Percentiles rank a stretch among this genome's conserved stretches.
phyloP scores from a whole-genome alignment of 106 monocot species.

The Dioscorea dumetorum region DNA sequence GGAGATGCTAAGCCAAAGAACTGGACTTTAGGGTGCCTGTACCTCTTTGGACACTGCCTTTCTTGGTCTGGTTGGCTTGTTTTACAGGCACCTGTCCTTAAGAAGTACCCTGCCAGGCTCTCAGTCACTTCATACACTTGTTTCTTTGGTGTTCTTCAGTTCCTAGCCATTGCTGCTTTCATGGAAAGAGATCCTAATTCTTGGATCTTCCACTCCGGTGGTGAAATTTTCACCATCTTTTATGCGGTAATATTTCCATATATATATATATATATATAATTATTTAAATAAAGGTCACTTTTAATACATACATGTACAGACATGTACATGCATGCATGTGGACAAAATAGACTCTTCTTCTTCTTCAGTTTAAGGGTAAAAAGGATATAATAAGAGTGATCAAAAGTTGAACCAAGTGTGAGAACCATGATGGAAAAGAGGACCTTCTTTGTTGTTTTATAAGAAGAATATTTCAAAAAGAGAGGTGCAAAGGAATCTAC shows the following conservation, averaged over 20 bases:
- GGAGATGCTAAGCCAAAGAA: slow-evolving; percentile 39
- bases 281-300: no score
- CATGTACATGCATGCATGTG: no score
- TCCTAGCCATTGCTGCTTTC: slow-evolving; percentile 80
- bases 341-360: no score
- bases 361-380: no score
- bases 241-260: slow-evolving; percentile 50
- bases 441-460: slow-evolving; percentile 6
- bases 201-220: slow-evolving; percentile 64
- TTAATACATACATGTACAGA: no score
- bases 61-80: slow-evolving; percentile 98
- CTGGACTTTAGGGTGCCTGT: slow-evolving; percentile 89
- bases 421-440: slow-evolving; percentile 23
- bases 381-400: no score
- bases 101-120: slow-evolving; percentile 93
- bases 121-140: slow-evolving; percentile 96
- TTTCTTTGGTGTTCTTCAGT: slow-evolving; percentile 96
- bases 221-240: slow-evolving; percentile 88
- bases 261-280: no score
- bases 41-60: slow-evolving; percentile 84
- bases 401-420: slow-evolving; percentile 20
- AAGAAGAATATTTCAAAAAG: no score
- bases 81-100: slow-evolving; percentile 81
- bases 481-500: no score
- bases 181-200: slow-evolving; percentile 64